These are phyloP conservation scores for Uromyces viciae-fabae DNA, from an alignment of 1,284 basidiomycete genomes.

Conservation along the genomic window DNA sequence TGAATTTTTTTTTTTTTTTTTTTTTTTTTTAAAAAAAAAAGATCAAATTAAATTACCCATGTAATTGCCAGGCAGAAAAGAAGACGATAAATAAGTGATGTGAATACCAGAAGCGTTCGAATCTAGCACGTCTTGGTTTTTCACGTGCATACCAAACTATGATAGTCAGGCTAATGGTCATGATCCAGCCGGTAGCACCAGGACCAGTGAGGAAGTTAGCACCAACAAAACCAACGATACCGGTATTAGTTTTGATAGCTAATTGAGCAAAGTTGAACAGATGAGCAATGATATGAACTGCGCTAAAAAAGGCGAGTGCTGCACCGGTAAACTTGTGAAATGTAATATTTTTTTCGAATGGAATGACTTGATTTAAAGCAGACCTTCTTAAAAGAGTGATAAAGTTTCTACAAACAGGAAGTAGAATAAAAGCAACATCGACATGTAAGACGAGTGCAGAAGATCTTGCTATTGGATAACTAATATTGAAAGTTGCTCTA, in stretches of 20 bases:
- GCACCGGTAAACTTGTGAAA: slow-evolving; percentile 77
- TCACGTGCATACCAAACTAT: slow-evolving; percentile 80
- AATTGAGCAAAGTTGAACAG: slow-evolving; percentile 67
- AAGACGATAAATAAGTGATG: slow-evolving; percentile 71
- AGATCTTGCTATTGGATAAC: slow-evolving; percentile 67
- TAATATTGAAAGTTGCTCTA: slow-evolving; percentile 42
- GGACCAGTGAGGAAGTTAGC: slow-evolving; percentile 74
- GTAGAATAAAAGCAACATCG: slow-evolving; percentile 80
- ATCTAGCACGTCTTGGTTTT: slow-evolving; percentile 68
- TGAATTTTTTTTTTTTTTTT: too few relatives aligned
- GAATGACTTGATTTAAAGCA: slow-evolving; percentile 74
- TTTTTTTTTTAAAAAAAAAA: background rate
- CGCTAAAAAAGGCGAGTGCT: slow-evolving; percentile 71
- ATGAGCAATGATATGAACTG: slow-evolving; percentile 70
- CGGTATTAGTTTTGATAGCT: slow-evolving; percentile 58
- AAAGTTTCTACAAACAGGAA: slow-evolving; percentile 86
- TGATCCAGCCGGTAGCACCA: slow-evolving; percentile 84
- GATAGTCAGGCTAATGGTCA: slow-evolving; percentile 66
- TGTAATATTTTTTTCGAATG: slow-evolving; percentile 55
- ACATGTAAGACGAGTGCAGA: slow-evolving; percentile 80
- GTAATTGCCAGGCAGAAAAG: slow-evolving; percentile 84
- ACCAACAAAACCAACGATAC: slow-evolving; percentile 65
- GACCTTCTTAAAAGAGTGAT: slow-evolving; percentile 76
- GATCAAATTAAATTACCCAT: slow-evolving; percentile 53
- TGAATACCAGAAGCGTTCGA: slow-evolving; percentile 79